Conservation (phyloP, 305 asterid species). For the Fraxinus baroniana region DNA sequence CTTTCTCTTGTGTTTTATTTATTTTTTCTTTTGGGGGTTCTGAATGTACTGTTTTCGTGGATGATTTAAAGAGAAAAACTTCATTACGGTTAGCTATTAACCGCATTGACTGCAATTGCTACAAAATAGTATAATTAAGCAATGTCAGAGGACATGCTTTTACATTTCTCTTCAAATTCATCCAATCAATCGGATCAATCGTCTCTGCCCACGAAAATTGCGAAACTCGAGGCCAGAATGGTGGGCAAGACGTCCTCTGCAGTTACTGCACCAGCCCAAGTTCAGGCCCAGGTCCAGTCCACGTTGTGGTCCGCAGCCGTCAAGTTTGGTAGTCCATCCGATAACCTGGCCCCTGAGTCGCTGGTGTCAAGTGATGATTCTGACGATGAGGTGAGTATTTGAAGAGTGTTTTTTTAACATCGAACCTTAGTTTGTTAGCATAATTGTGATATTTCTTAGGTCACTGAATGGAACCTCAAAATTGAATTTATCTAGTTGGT, state of each 20-base stretch:
- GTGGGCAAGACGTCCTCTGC: conserved; percentile 72
- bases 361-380: conserved; percentile 70
- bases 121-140: conserved; percentile 27
- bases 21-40: neutral
- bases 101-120: conserved; percentile 30
- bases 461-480: neutral
- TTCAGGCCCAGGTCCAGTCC: conserved; percentile 40
- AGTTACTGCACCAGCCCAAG: conserved; percentile 38
- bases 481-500: neutral
- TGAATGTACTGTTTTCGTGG: conserved; percentile 15
- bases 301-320: conserved; percentile 46
- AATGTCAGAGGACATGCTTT: conserved; percentile 82
- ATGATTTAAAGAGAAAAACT: conserved; percentile 20
- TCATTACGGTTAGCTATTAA: conserved; percentile 12
- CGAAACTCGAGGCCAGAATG: conserved; percentile 89
- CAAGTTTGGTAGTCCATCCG: conserved; percentile 43
- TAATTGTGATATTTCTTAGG: neutral
- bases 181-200: conserved; percentile 90
- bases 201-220: conserved; percentile 61
- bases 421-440: neutral
- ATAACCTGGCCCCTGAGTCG: conserved; percentile 39
- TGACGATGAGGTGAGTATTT: conserved; percentile 76
- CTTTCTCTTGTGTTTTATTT: neutral
- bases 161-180: conserved; percentile 83
- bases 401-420: neutral